Conservation (phyloP, 345 rosid genomes). For the Cardiospermum halicacabum region DNA sequence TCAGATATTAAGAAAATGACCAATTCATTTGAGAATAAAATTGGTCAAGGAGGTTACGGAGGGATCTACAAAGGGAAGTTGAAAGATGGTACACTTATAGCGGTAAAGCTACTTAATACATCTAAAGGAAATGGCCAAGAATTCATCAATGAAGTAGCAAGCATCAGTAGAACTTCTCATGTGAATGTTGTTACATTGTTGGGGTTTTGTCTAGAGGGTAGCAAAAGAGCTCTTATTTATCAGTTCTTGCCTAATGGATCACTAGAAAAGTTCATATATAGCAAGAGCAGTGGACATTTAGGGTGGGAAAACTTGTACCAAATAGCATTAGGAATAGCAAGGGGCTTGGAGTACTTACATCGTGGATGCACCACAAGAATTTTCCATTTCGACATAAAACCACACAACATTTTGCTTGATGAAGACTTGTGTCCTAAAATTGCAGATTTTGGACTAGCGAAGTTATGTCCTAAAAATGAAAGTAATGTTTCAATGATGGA, state of each 20-base stretch:
- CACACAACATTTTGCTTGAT: conserved; percentile 39
- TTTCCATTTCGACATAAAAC: conserved; percentile 46
- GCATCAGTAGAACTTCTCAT: conserved; percentile 52
- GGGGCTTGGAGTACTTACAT: conserved; percentile 43
- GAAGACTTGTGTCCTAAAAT: conserved; percentile 35
- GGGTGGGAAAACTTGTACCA: conserved; percentile 22
- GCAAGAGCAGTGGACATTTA: background rate
- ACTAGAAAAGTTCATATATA: conserved; percentile 30
- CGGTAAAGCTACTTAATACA: conserved; percentile 29
- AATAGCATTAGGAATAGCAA: conserved; percentile 29
- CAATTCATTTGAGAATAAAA: conserved; percentile 18
- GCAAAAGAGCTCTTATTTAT: conserved; percentile 28
- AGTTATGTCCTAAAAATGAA: conserved; percentile 25
- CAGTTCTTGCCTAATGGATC: conserved; percentile 43
- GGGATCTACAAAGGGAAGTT: conserved; percentile 25
- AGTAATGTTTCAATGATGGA: conserved; percentile 27
- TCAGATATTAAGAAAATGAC: conserved; percentile 28
- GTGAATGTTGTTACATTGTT: conserved; percentile 27
- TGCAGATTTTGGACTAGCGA: conserved; percentile 44
- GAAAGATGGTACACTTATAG: conserved; percentile 27
- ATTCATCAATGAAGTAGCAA: conserved; percentile 40
- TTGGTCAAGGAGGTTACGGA: conserved; percentile 40
- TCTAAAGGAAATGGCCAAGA: conserved; percentile 38
- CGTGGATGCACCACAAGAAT: conserved; percentile 34
- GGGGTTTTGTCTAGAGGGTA: conserved; percentile 26